Base-by-base conservation (phyloP, 2,329 filamentous ascomycete species). In the Pseudogymnoascus sp. region DNA sequence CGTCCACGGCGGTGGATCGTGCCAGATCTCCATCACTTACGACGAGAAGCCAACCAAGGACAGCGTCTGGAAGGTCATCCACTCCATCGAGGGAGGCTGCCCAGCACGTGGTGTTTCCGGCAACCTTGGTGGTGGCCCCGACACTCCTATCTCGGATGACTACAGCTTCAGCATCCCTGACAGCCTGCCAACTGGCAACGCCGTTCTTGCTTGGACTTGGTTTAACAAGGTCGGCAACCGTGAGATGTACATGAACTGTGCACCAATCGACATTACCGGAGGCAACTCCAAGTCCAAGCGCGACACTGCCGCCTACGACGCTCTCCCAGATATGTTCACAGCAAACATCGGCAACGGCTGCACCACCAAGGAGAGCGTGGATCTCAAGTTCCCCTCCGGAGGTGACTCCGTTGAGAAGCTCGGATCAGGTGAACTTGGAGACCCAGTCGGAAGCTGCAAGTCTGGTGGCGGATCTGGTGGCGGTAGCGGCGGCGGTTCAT, bases 241-340 rank as follows among this genome's bases (percentile, higher is more conserved):
- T 1, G 94, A 97, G 72, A 91, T 96, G 81, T 97, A 97, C 80
- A 96, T 96, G 91, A 95, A 96, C 81, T 99, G 93, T 68, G 90
- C 88, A 0, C 84, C 90, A 0, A 74, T 96, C 57, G 81, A 79
- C 0, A 79, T 97, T 22, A 83, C 82, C 0, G 76, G 74, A 3
- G 75, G 76, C 20, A 73, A 76, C 1, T 71, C 74, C 60, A 82
- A 84, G 70, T 58, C 57, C 11, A 58, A 58, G 57, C 66, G 71
- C n/a, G 72, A 71, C 43, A 68, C 83, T 61, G 73, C 77, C 1
- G 82, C 82, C 65, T 82, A 87, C 64, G 71, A 82, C 38, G 72
- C 75, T 0, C 86, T 95, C 11, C 90, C 91, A 0, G 77, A 85
- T 62, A 87, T 95, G 83, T 87, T 91, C 60, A 80, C 86, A 0